Base-by-base conservation (phyloP, 1,284 basidiomycete genomes). In the Cystobasidium sp. region DNA sequence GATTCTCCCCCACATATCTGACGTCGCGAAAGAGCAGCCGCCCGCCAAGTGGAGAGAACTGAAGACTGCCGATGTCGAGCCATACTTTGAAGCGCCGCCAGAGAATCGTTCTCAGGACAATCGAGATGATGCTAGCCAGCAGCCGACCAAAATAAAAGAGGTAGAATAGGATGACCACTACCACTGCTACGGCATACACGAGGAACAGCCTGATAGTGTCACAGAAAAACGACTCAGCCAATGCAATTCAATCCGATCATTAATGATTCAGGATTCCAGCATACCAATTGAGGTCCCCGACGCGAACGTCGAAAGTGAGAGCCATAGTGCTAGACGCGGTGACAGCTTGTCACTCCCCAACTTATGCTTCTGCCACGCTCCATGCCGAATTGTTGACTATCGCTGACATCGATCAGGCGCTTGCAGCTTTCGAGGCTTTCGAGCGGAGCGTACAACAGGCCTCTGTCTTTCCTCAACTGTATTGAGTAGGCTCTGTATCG, bases 141-240 rank as follows among this genome's bases (percentile, higher is more conserved):
- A 94, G 84, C 47, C 92, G 88, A 82, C 94, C 94, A 88, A 90
- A 93, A 84, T 91, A 95, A 86, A 96, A 95, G 76, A 93, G 86
- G 82, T 94, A 94, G 12, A 82, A 84, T n/a, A 82, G 77, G 41
- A 90, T 84, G 52, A 87, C 88, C 65, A 92, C 81, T 75, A 90
- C 86, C 73, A 93, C 88, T 78, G 88, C 88, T 70, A 91, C 83
- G 80, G 88, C 89, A 78, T 89, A 86, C 76, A 90, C 86, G 77
- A 94, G 86, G 62, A 95, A 83, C 7, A 78, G 76, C 77, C 77
- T 76, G 24, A 37, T 37, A 22, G 52, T 47, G 49, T 20, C 18
- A 56, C 8, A 18, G 47, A n/a, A 8, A 5, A 37, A 46, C 6
- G 55, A 20, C 41, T 53, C 22, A 74, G 64, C 39, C 14, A 18